Evolutionary conservation across 345 rosid genomes (phyloP), one percentile per base, ranked within the genome.

Genomic region (Turnera subulata): DNA sequence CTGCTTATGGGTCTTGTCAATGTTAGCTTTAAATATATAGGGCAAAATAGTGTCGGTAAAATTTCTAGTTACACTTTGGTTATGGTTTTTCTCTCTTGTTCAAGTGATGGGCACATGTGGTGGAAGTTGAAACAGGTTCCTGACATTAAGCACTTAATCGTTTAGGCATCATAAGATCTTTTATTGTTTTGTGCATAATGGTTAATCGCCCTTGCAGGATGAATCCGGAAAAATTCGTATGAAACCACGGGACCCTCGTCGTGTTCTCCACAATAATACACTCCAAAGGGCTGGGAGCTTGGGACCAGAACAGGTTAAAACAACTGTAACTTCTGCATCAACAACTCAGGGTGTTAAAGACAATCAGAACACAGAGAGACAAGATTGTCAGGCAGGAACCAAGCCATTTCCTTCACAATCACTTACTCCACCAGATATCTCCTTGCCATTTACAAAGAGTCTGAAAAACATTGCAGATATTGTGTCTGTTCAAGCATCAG

Each of bases 231-330:
- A 81, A 74, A 76, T 85, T 53, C 83, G 92, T 53, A 90, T 93
- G 99, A 93, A 93, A 75, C 87, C 96, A 50, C 92, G 99, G 56
- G 99, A 93, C 63, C 99, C 99, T 67, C 94, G 99, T 18, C 97
- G 99, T 48, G 56, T 81, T 39, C 85, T 86, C 29, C 97, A 85
- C 63, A 83, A 78, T 35, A 75, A 72, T 64, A 17, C 71, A 35
- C 77, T 82, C 70, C 91, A 79, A 64, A 84, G 76, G 71, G 58
- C 69, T 38, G 82, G 77, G 49, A 75, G 75, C 72, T 26, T 47
- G 45, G 75, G 67, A 52, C 55, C 79, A 54, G 96, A 84, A 42
- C 84, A 78, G 71, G 48, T 72, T 18, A 82, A 82, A 70, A 54
- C 75, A 18, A 78, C 69, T 65, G 77, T 73, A 32, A 22, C 61